Conservation (phyloP, 495 filamentous ascomycete species). For the Pseudomonodictys pantanalensis region DNA sequence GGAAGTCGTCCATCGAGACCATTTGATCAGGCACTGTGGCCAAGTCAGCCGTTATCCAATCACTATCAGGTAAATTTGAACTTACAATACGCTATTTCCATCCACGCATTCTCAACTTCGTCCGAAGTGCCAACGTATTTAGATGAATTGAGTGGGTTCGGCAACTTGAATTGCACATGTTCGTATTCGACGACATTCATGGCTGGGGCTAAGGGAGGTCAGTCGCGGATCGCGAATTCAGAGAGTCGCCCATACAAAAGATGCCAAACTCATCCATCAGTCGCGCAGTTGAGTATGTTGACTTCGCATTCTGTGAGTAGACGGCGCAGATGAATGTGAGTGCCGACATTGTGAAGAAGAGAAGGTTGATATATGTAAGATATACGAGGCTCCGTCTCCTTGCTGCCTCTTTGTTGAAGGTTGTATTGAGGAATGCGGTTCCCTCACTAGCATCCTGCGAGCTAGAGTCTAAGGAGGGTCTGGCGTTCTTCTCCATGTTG, state of each 20-base stretch:
- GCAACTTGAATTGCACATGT: conserved; percentile 6
- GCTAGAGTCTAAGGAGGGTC: neutral
- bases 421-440: conserved; percentile 12
- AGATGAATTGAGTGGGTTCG: conserved; percentile 18
- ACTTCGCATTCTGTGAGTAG: conserved; percentile 12
- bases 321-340: conserved; percentile 14
- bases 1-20: conserved; percentile 50
- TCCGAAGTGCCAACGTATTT: conserved; percentile 21
- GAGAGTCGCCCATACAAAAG: conserved; percentile 3
- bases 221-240: neutral
- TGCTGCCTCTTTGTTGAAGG: neutral
- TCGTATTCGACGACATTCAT: conserved; percentile 25
- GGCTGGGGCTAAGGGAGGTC: conserved; percentile 10
- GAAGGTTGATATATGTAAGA: conserved; percentile 14
- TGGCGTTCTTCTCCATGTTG: conserved; percentile 12
- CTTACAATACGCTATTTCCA: conserved; percentile 22
- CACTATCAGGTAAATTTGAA: neutral
- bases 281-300: conserved; percentile 13
- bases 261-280: conserved; percentile 23
- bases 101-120: conserved; percentile 24
- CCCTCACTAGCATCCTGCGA: conserved; percentile 6
- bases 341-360: conserved; percentile 12
- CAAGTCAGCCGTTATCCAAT: neutral
- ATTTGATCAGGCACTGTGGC: conserved; percentile 44
- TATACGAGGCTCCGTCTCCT: conserved; percentile 4